Conservation (phyloP, 2,329 filamentous ascomycete species). For the Sarocladium kiliense region DNA sequence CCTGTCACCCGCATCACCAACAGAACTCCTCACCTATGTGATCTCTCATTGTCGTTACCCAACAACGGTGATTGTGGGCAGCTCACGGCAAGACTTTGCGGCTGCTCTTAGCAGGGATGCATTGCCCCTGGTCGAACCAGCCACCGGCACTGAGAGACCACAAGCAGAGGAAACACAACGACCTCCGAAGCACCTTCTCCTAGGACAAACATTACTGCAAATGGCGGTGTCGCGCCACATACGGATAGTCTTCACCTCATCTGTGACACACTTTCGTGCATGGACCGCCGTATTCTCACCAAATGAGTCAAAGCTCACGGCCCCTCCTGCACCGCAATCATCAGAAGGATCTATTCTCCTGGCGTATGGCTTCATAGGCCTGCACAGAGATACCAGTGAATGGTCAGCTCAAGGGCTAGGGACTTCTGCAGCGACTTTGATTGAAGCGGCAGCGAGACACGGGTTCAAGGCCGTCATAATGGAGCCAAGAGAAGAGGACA, state of each 20-base stretch:
- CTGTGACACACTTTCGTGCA: slow-evolving; percentile 71
- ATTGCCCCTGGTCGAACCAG: background rate
- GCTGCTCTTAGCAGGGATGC: slow-evolving; percentile 45
- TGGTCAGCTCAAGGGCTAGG: slow-evolving; percentile 72
- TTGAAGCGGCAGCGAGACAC: slow-evolving; percentile 52
- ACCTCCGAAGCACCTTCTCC: slow-evolving; percentile 29
- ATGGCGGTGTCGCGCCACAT: slow-evolving; percentile 65
- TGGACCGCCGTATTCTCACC: slow-evolving; percentile 57
- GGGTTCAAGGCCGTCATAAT: slow-evolving; percentile 40
- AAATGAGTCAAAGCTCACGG: slow-evolving; percentile 27
- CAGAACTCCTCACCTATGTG: slow-evolving; percentile 61
- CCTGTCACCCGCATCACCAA: slow-evolving; percentile 48
- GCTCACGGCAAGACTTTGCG: slow-evolving; percentile 59
- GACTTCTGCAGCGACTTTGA: slow-evolving; percentile 54
- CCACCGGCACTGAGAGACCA: background rate
- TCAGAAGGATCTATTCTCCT: slow-evolving; percentile 43
- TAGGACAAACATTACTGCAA: slow-evolving; percentile 62
- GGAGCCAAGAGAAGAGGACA: slow-evolving; percentile 33
- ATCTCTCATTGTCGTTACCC: slow-evolving; percentile 50
- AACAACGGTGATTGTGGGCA: slow-evolving; percentile 68
- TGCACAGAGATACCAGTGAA: slow-evolving; percentile 64
- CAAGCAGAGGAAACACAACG: background rate
- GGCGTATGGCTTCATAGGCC: slow-evolving; percentile 58
- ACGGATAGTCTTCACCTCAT: slow-evolving; percentile 66
- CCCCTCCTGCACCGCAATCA: slow-evolving; percentile 26